phyloP scores from a whole-genome alignment of 148 eudicot species.

The Pharnaceum exiguum region DNA sequence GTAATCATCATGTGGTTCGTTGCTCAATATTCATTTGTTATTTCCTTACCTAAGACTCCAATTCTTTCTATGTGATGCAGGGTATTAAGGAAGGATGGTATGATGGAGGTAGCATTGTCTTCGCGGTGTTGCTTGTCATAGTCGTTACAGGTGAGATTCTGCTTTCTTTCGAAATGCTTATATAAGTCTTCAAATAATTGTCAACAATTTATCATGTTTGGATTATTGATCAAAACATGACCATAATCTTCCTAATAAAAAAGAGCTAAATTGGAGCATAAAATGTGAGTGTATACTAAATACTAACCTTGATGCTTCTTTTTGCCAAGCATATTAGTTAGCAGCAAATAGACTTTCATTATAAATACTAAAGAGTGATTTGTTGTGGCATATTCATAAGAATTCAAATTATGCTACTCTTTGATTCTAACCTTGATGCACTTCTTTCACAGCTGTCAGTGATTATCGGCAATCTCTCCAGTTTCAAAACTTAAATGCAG shows the following conservation, averaged over 20 bases:
- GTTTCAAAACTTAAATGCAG: constrained; percentile 79
- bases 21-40: background rate
- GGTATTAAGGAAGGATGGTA: constrained; percentile 84
- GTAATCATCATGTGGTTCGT: too few species aligned
- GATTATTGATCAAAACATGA: background rate
- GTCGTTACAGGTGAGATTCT: constrained; percentile 58
- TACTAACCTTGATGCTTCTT: too few species aligned
- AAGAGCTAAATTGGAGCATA: background rate
- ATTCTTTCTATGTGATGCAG: constrained; percentile 30
- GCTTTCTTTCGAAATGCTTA: too few species aligned
- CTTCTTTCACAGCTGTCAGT: constrained; percentile 51
- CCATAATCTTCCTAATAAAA: background rate
- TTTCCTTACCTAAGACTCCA: background rate
- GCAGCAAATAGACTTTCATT: too few species aligned
- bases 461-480: constrained; percentile 91
- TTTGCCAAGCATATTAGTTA: too few species aligned
- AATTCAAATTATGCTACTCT: background rate
- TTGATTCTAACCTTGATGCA: background rate
- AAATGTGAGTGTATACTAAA: too few species aligned
- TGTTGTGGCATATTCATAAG: too few species aligned
- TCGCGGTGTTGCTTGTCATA: constrained; percentile 88
- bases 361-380: too few species aligned
- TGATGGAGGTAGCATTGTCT: constrained; percentile 95
- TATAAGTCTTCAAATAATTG: too few species aligned
- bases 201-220: background rate